These are phyloP conservation scores for Vitis hybrid DNA, from an alignment of 177 flowering plant species.

Conservation along the genomic window DNA sequence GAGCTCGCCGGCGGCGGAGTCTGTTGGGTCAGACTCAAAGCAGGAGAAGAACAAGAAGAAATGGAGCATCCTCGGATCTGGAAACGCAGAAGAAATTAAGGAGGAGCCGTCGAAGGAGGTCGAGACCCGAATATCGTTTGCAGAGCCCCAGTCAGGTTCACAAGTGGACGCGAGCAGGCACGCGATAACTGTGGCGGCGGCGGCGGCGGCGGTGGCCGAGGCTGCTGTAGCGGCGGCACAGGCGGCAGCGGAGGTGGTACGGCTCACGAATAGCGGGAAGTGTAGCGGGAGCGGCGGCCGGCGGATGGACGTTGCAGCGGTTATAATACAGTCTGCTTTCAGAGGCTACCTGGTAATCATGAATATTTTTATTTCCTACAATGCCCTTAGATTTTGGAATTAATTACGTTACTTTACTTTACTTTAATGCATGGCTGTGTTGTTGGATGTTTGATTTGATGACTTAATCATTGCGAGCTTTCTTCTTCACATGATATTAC, in stretches of 20 bases:
- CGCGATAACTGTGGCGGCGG: slow-evolving; percentile 42
- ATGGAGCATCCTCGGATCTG: slow-evolving; percentile 26
- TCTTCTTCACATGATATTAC: no score
- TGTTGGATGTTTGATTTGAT: no score
- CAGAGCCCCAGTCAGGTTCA: no score
- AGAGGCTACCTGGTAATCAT: slow-evolving; percentile 32
- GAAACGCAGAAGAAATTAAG: background rate
- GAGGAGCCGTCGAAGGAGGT: no score
- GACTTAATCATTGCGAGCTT: no score
- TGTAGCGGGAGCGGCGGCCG: slow-evolving; percentile 5
- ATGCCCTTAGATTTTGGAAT: background rate
- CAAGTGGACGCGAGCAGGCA: slow-evolving; percentile 29
- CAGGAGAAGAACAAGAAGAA: slow-evolving; percentile 11
- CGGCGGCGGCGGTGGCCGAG: slow-evolving; percentile 43
- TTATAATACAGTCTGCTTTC: slow-evolving; percentile 32
- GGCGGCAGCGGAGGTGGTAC: slow-evolving; percentile 39
- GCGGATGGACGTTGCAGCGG: slow-evolving; percentile 16
- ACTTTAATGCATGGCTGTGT: background rate
- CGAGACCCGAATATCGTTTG: no score
- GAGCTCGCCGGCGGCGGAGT: background rate
- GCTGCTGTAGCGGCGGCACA: slow-evolving; percentile 42
- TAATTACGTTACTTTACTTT: background rate
- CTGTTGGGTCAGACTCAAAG: no score
- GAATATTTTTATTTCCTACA: background rate
- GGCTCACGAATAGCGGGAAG: slow-evolving; percentile 18